A percentile compares a stretch with the other conserved stretches of the same genome.
Evolutionary conservation across 2,329 filamentous ascomycete genomes (phyloP).

Genomic region (Chaetomium sp.): DNA sequence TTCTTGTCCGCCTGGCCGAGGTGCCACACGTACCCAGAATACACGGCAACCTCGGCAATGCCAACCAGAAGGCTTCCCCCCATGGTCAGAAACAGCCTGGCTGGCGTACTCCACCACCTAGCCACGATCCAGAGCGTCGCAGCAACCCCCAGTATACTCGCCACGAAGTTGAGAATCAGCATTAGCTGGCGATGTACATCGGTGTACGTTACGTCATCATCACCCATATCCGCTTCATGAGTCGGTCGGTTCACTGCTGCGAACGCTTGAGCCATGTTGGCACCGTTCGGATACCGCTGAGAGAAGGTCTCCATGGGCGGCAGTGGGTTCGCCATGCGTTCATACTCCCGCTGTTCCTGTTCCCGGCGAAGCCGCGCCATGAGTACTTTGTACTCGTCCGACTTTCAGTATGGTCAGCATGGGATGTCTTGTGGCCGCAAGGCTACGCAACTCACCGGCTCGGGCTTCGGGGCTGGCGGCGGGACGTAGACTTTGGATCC

Average conservation of each 20-base stretch:
- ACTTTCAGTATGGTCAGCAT: slow-evolving; percentile 51
- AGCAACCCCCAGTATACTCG: slow-evolving; percentile 80
- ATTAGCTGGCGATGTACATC: slow-evolving; percentile 81
- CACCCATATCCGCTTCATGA: slow-evolving; percentile 49
- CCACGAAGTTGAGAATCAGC: slow-evolving; percentile 84
- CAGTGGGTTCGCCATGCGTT: slow-evolving; percentile 71
- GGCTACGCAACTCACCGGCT: slow-evolving; percentile 58
- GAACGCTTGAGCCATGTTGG: slow-evolving; percentile 54
- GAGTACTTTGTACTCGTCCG: slow-evolving; percentile 78
- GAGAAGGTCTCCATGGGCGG: slow-evolving; percentile 59
- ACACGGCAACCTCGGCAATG: slow-evolving; percentile 76
- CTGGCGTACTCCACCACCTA: slow-evolving; percentile 73
- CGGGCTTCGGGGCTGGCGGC: slow-evolving; percentile 77
- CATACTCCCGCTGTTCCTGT: slow-evolving; percentile 80
- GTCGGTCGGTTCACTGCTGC: slow-evolving; percentile 55
- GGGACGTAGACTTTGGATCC: slow-evolving; percentile 73
- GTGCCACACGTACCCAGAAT: slow-evolving; percentile 72
- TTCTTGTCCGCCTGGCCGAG: slow-evolving; percentile 67
- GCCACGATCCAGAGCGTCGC: slow-evolving; percentile 78
- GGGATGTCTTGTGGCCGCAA: neutral
- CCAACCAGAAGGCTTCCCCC: slow-evolving; percentile 69
- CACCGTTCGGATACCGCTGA: slow-evolving; percentile 55
- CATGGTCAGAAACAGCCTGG: slow-evolving; percentile 70
- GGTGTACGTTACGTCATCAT: slow-evolving; percentile 66
- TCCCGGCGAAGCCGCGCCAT: slow-evolving; percentile 84